phyloP scores from a whole-genome alignment of 148 eudicot species.

The Chenopodium album region DNA sequence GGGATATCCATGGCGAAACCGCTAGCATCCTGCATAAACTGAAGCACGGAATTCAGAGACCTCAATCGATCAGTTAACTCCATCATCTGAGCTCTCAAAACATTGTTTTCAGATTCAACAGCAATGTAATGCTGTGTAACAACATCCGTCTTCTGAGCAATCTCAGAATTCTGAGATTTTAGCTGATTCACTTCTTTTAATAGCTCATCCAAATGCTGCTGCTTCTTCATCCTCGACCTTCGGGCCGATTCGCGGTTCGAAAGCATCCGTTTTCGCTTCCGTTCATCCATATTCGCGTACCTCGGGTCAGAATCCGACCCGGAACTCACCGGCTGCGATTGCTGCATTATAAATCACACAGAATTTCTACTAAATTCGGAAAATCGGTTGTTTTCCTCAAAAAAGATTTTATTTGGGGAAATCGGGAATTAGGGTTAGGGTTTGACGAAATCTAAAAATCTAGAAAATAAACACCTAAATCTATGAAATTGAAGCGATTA shows the following conservation, averaged over 20 bases:
- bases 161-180: slow-evolving; percentile 43
- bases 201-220: slow-evolving; percentile 63
- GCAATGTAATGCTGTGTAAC: slow-evolving; percentile 38
- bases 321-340: slow-evolving; percentile 47
- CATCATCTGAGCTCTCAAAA: slow-evolving; percentile 61
- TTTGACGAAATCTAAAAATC: not conserved
- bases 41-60: slow-evolving; percentile 64
- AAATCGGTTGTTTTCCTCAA: not conserved
- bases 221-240: slow-evolving; percentile 82
- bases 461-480: not conserved
- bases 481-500: slow-evolving; percentile 11
- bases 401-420: not conserved
- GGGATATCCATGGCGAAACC: slow-evolving; percentile 68
- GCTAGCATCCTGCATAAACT: slow-evolving; percentile 68
- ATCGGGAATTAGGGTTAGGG: slow-evolving; percentile 10
- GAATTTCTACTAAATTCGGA: slow-evolving; percentile 6
- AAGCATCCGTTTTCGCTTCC: slow-evolving; percentile 77
- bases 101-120: slow-evolving; percentile 65
- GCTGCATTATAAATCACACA: slow-evolving; percentile 12
- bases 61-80: slow-evolving; percentile 70
- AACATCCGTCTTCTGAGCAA: slow-evolving; percentile 41
- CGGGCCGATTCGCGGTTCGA: slow-evolving; percentile 87
- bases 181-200: slow-evolving; percentile 42
- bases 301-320: slow-evolving; percentile 49
- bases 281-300: slow-evolving; percentile 54